A percentile compares a stretch with the other conserved stretches of the same genome.
Conservation (phyloP, 177 flowering plant genomes). For the Vitis hybrid region DNA sequence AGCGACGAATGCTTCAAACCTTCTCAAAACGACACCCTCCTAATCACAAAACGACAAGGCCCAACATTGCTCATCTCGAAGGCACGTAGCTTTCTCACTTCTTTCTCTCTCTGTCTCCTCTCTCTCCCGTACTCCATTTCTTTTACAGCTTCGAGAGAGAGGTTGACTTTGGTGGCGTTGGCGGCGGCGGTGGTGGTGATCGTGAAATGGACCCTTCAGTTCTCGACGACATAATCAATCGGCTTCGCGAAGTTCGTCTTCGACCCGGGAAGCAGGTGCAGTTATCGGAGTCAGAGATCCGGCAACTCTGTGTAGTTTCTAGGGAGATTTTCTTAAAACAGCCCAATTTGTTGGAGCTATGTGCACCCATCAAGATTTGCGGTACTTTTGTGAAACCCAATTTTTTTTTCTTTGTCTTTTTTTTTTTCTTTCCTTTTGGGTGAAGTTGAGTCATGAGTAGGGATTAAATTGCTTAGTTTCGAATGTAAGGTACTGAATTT, state of each 20-base stretch:
- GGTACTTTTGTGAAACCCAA: slow-evolving; percentile 16
- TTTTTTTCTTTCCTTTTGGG: neutral
- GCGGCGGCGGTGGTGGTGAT: too few species aligned
- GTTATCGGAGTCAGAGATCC: slow-evolving; percentile 53
- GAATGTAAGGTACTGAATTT: too few species aligned
- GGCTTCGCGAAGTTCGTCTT: slow-evolving; percentile 44
- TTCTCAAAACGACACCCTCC: slow-evolving; percentile 1
- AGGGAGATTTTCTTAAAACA: slow-evolving; percentile 49
- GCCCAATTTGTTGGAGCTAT: slow-evolving; percentile 55
- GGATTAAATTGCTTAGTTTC: too few species aligned
- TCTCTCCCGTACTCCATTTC: neutral
- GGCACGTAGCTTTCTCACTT: slow-evolving; percentile 1
- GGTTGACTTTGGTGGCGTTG: slow-evolving; percentile 16
- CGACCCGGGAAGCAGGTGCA: slow-evolving; percentile 55
- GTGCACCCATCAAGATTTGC: slow-evolving; percentile 61
- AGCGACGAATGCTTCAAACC: neutral
- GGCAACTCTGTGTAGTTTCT: slow-evolving; percentile 39
- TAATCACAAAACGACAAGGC: slow-evolving; percentile 1
- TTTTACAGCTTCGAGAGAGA: neutral
- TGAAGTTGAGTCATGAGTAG: too few species aligned
- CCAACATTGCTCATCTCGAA: neutral
- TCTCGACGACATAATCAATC: slow-evolving; percentile 43
- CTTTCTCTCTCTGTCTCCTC: neutral
- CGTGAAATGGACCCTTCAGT: slow-evolving; percentile 35
- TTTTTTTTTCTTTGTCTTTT: neutral